Evolutionary conservation across 805 yeast genomes (phyloP), one percentile per base, ranked within the genome.

Genomic region (Kockiozyma suomiensis): DNA sequence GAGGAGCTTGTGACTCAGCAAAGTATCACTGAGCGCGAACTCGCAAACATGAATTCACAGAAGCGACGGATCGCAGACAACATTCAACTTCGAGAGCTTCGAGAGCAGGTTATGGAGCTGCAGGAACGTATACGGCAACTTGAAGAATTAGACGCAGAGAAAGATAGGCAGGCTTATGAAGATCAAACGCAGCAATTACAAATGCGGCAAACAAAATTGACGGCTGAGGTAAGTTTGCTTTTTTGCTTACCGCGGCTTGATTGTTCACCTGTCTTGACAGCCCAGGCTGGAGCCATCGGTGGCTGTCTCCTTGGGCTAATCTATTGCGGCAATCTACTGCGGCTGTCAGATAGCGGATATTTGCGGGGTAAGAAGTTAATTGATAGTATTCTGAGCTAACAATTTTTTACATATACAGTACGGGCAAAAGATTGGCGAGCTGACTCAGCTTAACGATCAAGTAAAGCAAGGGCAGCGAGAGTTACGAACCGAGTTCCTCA

Each of bases 401-500:
- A 26, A 73, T 42, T 25, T n/a, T 40, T 26, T n/a, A 10, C 13
- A n/a, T 4, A 25, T 49, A 13, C 30, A 61, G 53, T 84, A 88
- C 67, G 88, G 96, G 2, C 85, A 90, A 12, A 87, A 86, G 66
- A 73, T 84, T 23, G 99, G 99, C 21, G 98, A 93, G 72, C 81
- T 89, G 42, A 85, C 85, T 61, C 97, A 93, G 70, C 78, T 94
- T 62, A 83, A 85, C 50, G 90, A 84, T 65, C 97, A 91, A 68
- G 79, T 87, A 4, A 73, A 73, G 23, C 75, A 79, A 2, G 73
- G 88, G 8, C 75, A 79, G 21, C 71, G 73, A 4, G 97, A 91
- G 69, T 75, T 93, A 10, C 75, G 75, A 1, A 79, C 86, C 0
- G 97, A 92, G 63, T 94, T 84, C 68, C 79, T 82, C 50, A 82